Evolutionary conservation across 352 stramenopile genomes (phyloP).

Genomic region (Achlya hypogyna): DNA sequence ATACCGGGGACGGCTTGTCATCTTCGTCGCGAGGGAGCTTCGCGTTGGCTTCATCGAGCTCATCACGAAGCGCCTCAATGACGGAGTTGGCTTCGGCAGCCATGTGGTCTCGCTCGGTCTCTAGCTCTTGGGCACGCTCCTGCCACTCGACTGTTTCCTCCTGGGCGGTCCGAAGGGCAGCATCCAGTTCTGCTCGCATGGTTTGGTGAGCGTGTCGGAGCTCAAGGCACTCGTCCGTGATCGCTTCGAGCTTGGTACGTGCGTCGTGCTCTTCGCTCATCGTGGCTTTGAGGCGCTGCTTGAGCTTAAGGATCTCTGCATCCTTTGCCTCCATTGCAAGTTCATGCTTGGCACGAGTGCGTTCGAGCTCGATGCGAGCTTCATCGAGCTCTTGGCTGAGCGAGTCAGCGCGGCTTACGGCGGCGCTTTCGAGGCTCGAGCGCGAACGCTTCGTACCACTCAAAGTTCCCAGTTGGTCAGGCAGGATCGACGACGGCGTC

Average conservation of each 20-base stretch:
- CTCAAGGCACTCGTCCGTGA: slow-evolving; percentile 32
- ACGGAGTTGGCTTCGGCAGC: neutral
- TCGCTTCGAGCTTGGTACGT: slow-evolving; percentile 44
- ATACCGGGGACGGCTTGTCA: too few species aligned
- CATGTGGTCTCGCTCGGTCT: slow-evolving; percentile 22
- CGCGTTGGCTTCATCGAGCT: neutral
- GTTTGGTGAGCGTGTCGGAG: neutral
- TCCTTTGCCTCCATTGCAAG: slow-evolving; percentile 2
- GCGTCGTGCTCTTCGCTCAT: slow-evolving; percentile 53
- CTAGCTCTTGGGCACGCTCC: slow-evolving; percentile 43
- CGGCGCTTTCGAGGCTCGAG: neutral
- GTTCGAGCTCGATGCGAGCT: neutral
- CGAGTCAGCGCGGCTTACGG: neutral
- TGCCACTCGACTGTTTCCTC: slow-evolving; percentile 57
- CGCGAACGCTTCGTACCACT: neutral
- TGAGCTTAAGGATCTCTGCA: slow-evolving; percentile 46
- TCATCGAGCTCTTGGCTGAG: neutral
- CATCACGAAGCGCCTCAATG: neutral
- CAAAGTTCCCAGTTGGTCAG: neutral
- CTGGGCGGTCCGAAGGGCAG: slow-evolving; percentile 56
- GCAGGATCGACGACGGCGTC: neutral
- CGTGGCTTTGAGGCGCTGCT: slow-evolving; percentile 51
- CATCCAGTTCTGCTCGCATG: slow-evolving; percentile 44
- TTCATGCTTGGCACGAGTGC: neutral
- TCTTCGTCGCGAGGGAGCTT: neutral